Percentiles rank a stretch among this genome's conserved stretches.
Conservation (phyloP, 2,329 filamentous ascomycete genomes). For the Beauveria rudraprayagi region DNA sequence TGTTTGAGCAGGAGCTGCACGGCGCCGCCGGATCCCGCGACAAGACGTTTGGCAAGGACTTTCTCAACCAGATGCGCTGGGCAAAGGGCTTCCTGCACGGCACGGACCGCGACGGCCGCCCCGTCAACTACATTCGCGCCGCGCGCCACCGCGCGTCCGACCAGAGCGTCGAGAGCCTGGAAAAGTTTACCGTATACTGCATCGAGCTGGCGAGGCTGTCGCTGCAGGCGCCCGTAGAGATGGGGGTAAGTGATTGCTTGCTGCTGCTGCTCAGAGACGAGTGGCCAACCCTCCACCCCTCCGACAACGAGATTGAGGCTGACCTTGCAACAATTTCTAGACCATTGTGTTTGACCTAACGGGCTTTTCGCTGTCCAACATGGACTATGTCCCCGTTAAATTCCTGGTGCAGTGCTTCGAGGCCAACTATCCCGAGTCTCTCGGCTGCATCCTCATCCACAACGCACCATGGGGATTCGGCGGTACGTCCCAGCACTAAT, state of each 20-base stretch:
- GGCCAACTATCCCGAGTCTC: constrained; percentile 83
- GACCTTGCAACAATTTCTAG: not conserved
- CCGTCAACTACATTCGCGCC: constrained; percentile 72
- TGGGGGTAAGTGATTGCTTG: constrained; percentile 55
- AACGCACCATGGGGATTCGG: constrained; percentile 91
- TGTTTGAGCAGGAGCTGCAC: constrained; percentile 46
- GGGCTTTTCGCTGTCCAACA: constrained; percentile 77
- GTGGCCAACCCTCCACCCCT: too few species aligned
- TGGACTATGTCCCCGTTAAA: constrained; percentile 89
- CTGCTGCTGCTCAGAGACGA: too few species aligned
- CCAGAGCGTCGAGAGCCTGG: constrained; percentile 66
- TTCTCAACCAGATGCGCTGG: constrained; percentile 68
- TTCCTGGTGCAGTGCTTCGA: constrained; percentile 97
- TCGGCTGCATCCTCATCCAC: constrained; percentile 78
- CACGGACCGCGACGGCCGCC: constrained; percentile 66
- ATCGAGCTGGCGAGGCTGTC: constrained; percentile 81
- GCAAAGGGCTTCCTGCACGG: constrained; percentile 86
- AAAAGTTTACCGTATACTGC: constrained; percentile 76
- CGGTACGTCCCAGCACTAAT: constrained; percentile 40
- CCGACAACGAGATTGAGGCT: too few species aligned
- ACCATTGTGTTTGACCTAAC: constrained; percentile 67
- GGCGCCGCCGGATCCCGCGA: constrained; percentile 38
- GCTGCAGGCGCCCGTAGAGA: constrained; percentile 68
- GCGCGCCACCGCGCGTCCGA: constrained; percentile 69
- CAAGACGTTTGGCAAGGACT: constrained; percentile 62